Percentiles rank a stretch among this genome's conserved stretches.
These are phyloP conservation scores for Anisodus acutangulus DNA, from an alignment of 257 asterid species.

Conservation along the genomic window DNA sequence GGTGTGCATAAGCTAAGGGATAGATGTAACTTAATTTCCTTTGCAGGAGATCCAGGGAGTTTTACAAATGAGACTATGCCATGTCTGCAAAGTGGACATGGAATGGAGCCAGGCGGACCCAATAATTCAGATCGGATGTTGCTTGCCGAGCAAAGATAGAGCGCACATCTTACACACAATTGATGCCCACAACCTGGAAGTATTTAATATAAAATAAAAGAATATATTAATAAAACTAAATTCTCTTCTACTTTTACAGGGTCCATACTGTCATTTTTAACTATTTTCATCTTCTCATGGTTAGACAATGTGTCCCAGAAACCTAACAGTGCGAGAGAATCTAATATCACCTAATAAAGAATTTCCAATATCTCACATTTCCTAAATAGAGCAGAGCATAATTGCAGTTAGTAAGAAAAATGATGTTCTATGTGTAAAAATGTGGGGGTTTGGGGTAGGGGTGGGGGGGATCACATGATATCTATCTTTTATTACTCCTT, in stretches of 20 bases:
- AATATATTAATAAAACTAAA: not conserved
- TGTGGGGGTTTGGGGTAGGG: not conserved
- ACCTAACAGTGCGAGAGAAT: not conserved
- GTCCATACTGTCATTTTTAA: not conserved
- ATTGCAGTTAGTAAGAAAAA: not conserved
- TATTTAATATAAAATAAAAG: constrained; percentile 10
- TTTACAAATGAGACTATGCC: constrained; percentile 66
- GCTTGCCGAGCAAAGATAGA: constrained; percentile 93
- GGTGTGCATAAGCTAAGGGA: constrained; percentile 89
- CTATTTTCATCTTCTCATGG: not conserved
- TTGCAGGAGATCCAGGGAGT: constrained; percentile 67
- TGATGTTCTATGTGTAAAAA: not conserved
- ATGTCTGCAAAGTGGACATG: constrained; percentile 90
- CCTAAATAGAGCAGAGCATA: not conserved
- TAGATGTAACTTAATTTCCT: constrained; percentile 62
- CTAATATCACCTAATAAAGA: not conserved
- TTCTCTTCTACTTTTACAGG: not conserved
- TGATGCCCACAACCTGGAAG: constrained; percentile 84
- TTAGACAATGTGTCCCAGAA: constrained; percentile 5
- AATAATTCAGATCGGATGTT: constrained; percentile 67
- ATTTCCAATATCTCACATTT: not conserved
- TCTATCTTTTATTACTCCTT: not conserved
- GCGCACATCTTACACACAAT: constrained; percentile 91
- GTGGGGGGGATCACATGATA: not conserved
- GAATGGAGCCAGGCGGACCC: constrained; percentile 80